These are phyloP conservation scores for Xylaria castorea DNA, from an alignment of 495 filamentous ascomycete genomes.

Conservation along the genomic window DNA sequence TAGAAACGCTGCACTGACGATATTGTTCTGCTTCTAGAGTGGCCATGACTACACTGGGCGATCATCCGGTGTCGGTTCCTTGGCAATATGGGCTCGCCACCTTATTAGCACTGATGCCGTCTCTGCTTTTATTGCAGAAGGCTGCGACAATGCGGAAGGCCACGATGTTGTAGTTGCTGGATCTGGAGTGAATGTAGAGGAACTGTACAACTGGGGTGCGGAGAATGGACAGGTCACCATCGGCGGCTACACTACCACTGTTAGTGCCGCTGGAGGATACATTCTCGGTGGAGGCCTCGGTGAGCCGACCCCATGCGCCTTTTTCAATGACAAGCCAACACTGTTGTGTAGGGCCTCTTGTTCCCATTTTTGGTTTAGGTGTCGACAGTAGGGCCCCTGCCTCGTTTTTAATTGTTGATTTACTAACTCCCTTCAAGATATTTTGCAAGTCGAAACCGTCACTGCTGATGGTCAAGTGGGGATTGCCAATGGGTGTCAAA, in stretches of 20 bases:
- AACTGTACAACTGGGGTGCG: slow-evolving; percentile 51
- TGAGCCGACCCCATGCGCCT: neutral
- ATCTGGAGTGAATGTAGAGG: slow-evolving; percentile 56
- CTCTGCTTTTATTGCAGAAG: slow-evolving; percentile 14
- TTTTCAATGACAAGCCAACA: neutral
- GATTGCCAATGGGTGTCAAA: slow-evolving; percentile 49
- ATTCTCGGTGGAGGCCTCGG: slow-evolving; percentile 49
- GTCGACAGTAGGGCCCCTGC: neutral
- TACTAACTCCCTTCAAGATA: slow-evolving; percentile 2
- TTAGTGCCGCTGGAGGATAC: slow-evolving; percentile 46
- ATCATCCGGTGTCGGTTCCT: slow-evolving; percentile 58
- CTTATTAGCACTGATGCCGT: slow-evolving; percentile 34
- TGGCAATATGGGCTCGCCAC: slow-evolving; percentile 60
- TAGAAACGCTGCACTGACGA: slow-evolving; percentile 37
- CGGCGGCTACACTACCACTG: slow-evolving; percentile 28
- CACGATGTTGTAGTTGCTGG: slow-evolving; percentile 49
- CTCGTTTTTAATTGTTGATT: neutral
- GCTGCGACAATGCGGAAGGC: slow-evolving; percentile 16
- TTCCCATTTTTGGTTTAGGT: slow-evolving; percentile 6
- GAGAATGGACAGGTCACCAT: slow-evolving; percentile 50
- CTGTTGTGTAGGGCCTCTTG: slow-evolving; percentile 7
- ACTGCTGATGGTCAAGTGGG: slow-evolving; percentile 60
- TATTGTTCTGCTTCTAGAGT: slow-evolving; percentile 50
- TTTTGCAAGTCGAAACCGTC: slow-evolving; percentile 60
- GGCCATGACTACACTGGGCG: slow-evolving; percentile 70